These are phyloP conservation scores for Dionaea muscipula DNA, from an alignment of 179 eudicot genomes.

Conservation along the genomic window DNA sequence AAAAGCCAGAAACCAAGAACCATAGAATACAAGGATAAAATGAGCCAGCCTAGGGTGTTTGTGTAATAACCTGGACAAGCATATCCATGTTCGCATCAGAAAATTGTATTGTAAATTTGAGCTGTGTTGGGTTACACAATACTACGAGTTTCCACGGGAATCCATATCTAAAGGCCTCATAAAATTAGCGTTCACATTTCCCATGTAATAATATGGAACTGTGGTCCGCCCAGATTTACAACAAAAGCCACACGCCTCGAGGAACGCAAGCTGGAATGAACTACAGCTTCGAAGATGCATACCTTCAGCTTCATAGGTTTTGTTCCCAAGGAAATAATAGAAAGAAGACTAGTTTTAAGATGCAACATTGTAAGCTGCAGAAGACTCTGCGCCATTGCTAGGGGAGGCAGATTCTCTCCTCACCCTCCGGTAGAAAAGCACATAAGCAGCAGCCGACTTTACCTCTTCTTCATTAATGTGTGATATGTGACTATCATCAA, in stretches of 20 bases:
- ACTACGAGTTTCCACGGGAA: too few relatives aligned
- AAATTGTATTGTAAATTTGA: too few relatives aligned
- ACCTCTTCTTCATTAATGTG: constrained; percentile 70
- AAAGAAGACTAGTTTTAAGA: not conserved
- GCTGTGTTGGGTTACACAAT: too few relatives aligned
- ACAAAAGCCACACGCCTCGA: not conserved
- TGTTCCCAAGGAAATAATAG: not conserved
- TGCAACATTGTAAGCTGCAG: constrained; percentile 9
- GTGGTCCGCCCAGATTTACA: not conserved
- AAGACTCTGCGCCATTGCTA: constrained; percentile 24
- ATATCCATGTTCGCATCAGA: too few relatives aligned
- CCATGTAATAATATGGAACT: too few relatives aligned
- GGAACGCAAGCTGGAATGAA: not conserved
- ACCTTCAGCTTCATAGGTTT: not conserved
- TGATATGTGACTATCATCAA: constrained; percentile 71
- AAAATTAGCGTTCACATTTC: too few relatives aligned
- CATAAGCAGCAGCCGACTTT: constrained; percentile 72
- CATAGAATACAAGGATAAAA: too few relatives aligned
- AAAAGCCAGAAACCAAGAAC: too few relatives aligned
- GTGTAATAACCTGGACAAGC: too few relatives aligned
- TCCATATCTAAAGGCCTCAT: too few relatives aligned
- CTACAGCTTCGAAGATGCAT: not conserved
- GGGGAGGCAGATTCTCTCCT: constrained; percentile 24
- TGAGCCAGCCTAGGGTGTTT: too few relatives aligned
- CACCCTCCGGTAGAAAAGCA: constrained; percentile 65